Evolutionary conservation across 169 alveolate species (phyloP).

Genomic region (Plasmodium berghei): DNA sequence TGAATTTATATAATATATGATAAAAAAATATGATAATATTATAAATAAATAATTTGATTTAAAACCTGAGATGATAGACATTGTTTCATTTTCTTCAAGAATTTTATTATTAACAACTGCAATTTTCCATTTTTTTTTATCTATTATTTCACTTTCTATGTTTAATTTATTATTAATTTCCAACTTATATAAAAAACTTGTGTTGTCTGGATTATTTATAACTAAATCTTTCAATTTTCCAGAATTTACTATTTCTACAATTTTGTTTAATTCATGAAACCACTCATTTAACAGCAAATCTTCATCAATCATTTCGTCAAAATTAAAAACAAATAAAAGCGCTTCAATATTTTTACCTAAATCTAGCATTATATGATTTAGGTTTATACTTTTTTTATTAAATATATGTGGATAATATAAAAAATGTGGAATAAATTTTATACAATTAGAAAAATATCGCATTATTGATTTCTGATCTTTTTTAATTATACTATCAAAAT

Average conservation of each 20-base stretch:
- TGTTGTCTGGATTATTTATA: constrained; percentile 23
- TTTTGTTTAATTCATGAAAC: constrained; percentile 20
- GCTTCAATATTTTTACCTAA: constrained; percentile 22
- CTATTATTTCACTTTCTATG: not conserved
- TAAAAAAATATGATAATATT: constrained; percentile 30
- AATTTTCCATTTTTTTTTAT: constrained; percentile 1
- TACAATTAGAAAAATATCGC: constrained; percentile 21
- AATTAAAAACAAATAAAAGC: constrained; percentile 41
- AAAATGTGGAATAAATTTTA: constrained; percentile 47
- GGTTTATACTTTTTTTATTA: not conserved
- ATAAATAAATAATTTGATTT: constrained; percentile 43
- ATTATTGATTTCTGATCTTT: constrained; percentile 2
- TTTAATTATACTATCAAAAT: constrained; percentile 12
- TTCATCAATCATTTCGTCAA: constrained; percentile 25
- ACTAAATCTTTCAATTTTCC: not conserved
- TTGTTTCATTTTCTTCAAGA: constrained; percentile 24
- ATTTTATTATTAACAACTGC: constrained; percentile 24
- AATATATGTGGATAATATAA: constrained; percentile 59
- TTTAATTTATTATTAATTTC: not conserved
- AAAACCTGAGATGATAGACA: constrained; percentile 17
- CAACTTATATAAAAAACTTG: constrained; percentile 8
- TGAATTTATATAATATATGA: constrained; percentile 10
- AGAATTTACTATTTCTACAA: constrained; percentile 25
- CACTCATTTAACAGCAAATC: constrained; percentile 30
- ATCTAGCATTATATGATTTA: constrained; percentile 11